A percentile compares a stretch with the other conserved stretches of the same genome.
phyloP scores from a whole-genome alignment of 2,329 filamentous ascomycete species.

The Neospermospora avenae region DNA sequence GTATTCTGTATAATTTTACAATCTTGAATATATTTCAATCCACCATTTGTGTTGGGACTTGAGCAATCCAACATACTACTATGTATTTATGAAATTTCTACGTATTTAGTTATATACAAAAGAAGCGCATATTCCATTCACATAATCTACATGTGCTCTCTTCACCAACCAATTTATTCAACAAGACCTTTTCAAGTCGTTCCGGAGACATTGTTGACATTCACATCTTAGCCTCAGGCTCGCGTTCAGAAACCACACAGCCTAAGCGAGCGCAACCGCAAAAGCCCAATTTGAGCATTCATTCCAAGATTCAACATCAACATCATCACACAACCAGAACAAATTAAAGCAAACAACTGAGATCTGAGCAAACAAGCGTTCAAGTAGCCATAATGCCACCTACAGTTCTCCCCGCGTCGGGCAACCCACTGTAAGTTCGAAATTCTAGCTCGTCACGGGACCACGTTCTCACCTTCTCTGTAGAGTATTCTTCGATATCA shows the following conservation, averaged over 20 bases:
- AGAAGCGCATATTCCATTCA: background rate
- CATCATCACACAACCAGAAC: background rate
- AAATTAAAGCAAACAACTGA: background rate
- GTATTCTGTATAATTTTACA: no score
- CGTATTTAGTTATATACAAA: no score
- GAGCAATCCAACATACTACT: no score
- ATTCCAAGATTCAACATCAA: background rate
- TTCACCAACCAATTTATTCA: background rate
- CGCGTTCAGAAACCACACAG: background rate
- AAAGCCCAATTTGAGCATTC: background rate
- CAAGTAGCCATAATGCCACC: slow-evolving; percentile 34
- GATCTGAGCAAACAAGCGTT: no score
- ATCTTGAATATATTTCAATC: no score
- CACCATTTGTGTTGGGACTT: background rate
- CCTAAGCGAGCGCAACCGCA: background rate
- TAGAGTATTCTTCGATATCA: slow-evolving; percentile 65
- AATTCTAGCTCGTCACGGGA: slow-evolving; percentile 15
- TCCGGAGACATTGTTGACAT: background rate
- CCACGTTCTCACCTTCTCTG: slow-evolving; percentile 6
- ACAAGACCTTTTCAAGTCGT: background rate
- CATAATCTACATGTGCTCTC: background rate
- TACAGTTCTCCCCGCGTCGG: slow-evolving; percentile 41
- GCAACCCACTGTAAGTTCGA: slow-evolving; percentile 43
- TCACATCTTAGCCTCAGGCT: background rate
- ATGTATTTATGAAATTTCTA: no score